Evolutionary conservation across 208 protist genomes (phyloP).

Genomic region (Trypanosoma rangeli): DNA sequence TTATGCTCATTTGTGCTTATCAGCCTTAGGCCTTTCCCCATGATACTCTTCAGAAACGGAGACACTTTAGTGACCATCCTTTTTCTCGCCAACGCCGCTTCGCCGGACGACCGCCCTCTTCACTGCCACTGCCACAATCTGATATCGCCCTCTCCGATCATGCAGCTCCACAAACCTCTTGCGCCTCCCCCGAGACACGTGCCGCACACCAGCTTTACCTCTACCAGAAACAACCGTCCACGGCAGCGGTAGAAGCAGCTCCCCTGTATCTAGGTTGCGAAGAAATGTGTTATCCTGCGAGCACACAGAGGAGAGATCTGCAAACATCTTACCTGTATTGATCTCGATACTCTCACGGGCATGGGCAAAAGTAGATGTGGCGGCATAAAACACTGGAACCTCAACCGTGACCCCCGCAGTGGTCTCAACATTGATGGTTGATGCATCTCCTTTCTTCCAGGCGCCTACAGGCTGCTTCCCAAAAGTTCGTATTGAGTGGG

Average conservation of each 20-base stretch:
- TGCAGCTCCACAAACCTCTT: constrained; percentile 16
- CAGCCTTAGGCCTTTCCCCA: background rate
- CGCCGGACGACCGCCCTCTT: constrained; percentile 1
- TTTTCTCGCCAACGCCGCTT: background rate
- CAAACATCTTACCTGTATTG: constrained; percentile 15
- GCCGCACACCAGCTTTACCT: background rate
- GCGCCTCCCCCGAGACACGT: background rate
- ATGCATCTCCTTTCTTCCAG: background rate
- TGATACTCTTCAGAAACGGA: constrained; percentile 3
- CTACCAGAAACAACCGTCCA: background rate
- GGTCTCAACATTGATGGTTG: constrained; percentile 17
- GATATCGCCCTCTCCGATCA: constrained; percentile 8
- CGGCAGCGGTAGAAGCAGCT: constrained; percentile 17
- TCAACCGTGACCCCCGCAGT: background rate
- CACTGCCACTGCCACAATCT: constrained; percentile 14
- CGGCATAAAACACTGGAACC: constrained; percentile 13
- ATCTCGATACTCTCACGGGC: background rate
- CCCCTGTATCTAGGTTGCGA: constrained; percentile 25
- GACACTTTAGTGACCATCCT: background rate
- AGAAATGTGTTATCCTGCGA: constrained; percentile 34
- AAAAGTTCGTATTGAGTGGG: background rate
- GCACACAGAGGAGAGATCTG: constrained; percentile 38
- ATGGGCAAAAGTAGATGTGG: background rate
- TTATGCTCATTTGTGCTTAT: background rate
- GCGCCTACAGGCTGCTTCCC: background rate